Base-by-base conservation (phyloP, 1,284 basidiomycete species). In the Heterobasidion parviporum region DNA sequence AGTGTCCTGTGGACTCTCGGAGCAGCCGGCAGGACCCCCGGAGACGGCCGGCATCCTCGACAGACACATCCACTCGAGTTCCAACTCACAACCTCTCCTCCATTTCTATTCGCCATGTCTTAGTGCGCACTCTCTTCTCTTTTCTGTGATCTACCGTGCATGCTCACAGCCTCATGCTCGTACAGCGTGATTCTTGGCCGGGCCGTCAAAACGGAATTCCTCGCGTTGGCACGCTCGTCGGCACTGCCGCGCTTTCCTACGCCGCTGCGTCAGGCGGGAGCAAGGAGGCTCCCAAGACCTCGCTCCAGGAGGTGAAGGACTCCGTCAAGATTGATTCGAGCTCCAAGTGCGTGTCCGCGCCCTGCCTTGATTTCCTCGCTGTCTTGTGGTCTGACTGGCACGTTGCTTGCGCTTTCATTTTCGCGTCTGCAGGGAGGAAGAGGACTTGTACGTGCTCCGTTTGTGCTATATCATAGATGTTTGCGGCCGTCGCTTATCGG, bases 151-250 rank as follows among this genome's bases (percentile, higher is more conserved):
- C 0, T 7, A n/a, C 10, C 18, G 32, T 33, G 18, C 5, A n/a
- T 15, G 33, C 26, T 53, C 16, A 44, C 18, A n/a, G 3, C 16
- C 9, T 32, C 1, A 3, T 38, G 15, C 18, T 8, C 26, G 35
- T 34, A 56, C 64, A 87, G 85, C 76, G 74, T 78, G 55, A 83
- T 91, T 65, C 69, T 89, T 60, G 87, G 88, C 68, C 85, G 86
- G 64, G 79, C 76, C 66, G 76, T 91, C 65, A 87, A 86, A 75
- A 85, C 80, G 66, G 86, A 90, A 74, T 83, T 87, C 74, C 78
- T 91, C 61, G 79, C 85, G 16, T 74, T 90, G 57, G 79, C 57
- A 83, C 83, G 48, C 77, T 90, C 59, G 67, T 76, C 53, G 71
- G 74, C 52, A 74, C 80, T 53, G 79, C 79, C 57, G 76, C 76